Evolutionary conservation across 768 basidiomycete genomes (phyloP).

Genomic region (Lactifluus piperatus): DNA sequence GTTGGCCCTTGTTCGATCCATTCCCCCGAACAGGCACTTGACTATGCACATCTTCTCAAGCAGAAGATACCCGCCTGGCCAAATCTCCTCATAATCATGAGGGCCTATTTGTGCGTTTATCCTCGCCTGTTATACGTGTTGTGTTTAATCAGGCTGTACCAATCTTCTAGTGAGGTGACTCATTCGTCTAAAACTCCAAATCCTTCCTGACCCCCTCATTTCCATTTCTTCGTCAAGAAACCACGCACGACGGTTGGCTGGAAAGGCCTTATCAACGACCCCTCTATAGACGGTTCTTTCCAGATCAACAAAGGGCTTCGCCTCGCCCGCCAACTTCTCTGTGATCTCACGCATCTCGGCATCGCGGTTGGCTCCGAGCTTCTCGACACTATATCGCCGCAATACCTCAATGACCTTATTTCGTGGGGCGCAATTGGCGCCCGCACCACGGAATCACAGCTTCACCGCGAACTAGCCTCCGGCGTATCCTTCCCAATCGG

Average conservation of each 20-base stretch:
- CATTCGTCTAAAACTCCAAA: conserved; percentile 30
- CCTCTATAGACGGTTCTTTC: too few species aligned
- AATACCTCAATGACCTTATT: conserved; percentile 74
- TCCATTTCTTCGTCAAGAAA: conserved; percentile 45
- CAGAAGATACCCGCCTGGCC: conserved; percentile 55
- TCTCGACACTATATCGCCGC: too few species aligned
- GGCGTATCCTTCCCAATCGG: conserved; percentile 97
- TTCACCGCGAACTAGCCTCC: conserved; percentile 93
- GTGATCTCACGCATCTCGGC: too few species aligned
- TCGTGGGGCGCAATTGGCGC: too few species aligned
- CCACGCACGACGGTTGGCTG: conserved; percentile 96
- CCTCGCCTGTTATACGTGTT: too few species aligned
- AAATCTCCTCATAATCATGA: conserved; percentile 73
- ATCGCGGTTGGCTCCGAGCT: too few species aligned
- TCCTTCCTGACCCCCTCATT: not conserved
- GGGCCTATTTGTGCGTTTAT: too few species aligned
- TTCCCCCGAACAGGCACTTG: conserved; percentile 73
- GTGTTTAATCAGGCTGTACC: too few species aligned
- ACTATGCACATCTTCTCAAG: conserved; percentile 67
- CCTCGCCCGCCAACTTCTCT: conserved; percentile 69
- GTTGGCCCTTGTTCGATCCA: conserved; percentile 97
- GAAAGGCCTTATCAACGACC: too few species aligned
- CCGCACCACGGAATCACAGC: conserved; percentile 96
- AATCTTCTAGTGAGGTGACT: too few species aligned
- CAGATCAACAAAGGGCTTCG: conserved; percentile 97